Base-by-base conservation (phyloP, 495 filamentous ascomycete genomes). In the Gamarada debralockiae region DNA sequence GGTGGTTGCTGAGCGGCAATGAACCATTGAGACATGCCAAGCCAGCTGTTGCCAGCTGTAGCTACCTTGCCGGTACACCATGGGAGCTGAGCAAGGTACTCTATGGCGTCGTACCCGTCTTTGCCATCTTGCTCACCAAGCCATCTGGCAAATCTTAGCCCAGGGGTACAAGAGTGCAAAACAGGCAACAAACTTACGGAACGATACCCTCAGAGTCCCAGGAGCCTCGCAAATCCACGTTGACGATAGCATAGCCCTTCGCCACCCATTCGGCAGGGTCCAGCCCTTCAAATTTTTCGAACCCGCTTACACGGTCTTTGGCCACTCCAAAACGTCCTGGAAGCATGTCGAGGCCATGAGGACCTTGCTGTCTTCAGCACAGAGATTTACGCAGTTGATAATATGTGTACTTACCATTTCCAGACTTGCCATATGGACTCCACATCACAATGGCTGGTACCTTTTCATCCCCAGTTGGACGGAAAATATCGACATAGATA, bases 11-110 rank as follows among this genome's bases (percentile, higher is more conserved):
- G 39, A 4, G 64, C 41, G 0, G 68, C 73, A n/a, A 67, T 63
- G 21, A 63, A 63, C 70, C 71, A 72, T 45, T 74, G 71, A 0
- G 55, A 48, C 5, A 66, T 70, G 0, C 69, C 69, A 8, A 56
- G 47, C 29, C 38, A 51, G n/a, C 65, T 69, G 50, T 75, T 76
- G 0, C 71, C 73, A 0, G 66, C 65, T 65, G 75, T 67, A 3
- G 62, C 60, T 14, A 76, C 60, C 3, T 24, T 56, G 2, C 73
- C 71, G 59, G 66, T 72, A 50, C 72, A 72, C 72, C 71, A 75
- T 9, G 51, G 52, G 48, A 66, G 58, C 7, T 52, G 40, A 0
- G 71, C 67, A 27, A 75, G 45, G n/a, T 37, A 56, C 39, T 74
- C 71, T 15, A 75, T 59, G 5, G 65, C 54, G 47, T 76, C 73